Base-by-base conservation (phyloP, 1,139 yeast genomes). In the Candida dubliniensis region DNA sequence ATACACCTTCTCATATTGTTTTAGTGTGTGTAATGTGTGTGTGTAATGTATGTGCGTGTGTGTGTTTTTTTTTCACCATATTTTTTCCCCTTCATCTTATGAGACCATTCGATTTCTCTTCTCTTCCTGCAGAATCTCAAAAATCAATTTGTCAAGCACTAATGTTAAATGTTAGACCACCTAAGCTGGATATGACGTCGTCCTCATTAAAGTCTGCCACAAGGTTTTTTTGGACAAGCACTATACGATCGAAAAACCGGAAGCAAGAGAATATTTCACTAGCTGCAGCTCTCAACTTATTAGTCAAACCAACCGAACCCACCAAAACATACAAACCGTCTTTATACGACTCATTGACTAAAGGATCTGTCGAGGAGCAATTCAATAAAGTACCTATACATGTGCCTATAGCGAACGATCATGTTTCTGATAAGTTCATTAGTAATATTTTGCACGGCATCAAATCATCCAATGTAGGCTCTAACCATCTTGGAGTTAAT, bases 201-300 rank as follows among this genome's bases (percentile, higher is more conserved):
- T 23, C 44, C 3, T 40, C 47, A 2, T 29, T 48, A 12, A 45
- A 34, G 27, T 31, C 43, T 38, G 25, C 42, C 2, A 15, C 38
- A 4, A 44, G 52, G 34, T 47, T 25, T 36, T 29, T 49, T 10
- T 46, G 48, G 51, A 49, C 25, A 29, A 10, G 27, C 8, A 25
- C 36, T 29, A 31, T 30, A 23, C 24, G 35, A 42, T 30, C 40
- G 34, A 12, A 32, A 15, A 24, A 23, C 8, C 10, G 27, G 12
- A 8, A 33, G 12, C 37, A 36, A 14, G 69, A 63, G 31, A 58
- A 63, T 35, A 60, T 64, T 11, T 47, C 63, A 11, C 53, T 70
- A 32, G 74, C 74, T 1, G 72, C 67, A 44, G 76, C 76, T 0
- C 57, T 72, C 42, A 71, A 70, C 45, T 60, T 71, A n/a, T 60